phyloP scores from a whole-genome alignment of 306 rosid species.

The Lathyrus tuberosus region DNA sequence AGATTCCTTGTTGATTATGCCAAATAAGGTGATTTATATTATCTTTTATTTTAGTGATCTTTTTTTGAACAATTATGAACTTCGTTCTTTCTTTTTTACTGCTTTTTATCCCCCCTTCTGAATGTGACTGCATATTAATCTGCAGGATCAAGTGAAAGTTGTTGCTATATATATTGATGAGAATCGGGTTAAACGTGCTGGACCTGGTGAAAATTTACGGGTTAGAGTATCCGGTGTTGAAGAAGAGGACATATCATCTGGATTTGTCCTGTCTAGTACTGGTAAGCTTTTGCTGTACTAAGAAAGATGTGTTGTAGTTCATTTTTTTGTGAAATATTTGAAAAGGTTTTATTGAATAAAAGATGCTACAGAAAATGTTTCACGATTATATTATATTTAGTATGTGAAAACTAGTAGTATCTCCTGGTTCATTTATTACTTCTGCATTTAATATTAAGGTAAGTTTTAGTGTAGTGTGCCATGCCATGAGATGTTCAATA shows the following conservation, averaged over 20 bases:
- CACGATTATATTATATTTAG: neutral
- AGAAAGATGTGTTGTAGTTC: slow-evolving; percentile 15
- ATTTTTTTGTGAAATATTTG: neutral
- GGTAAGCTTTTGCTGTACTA: slow-evolving; percentile 51
- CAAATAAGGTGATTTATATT: slow-evolving; percentile 73
- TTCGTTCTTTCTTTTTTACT: neutral
- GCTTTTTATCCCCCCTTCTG: neutral
- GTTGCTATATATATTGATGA: slow-evolving; percentile 71
- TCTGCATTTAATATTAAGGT: slow-evolving; percentile 18
- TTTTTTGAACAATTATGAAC: neutral
- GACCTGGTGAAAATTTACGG: slow-evolving; percentile 97
- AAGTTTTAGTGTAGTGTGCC: neutral
- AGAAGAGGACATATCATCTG: slow-evolving; percentile 77
- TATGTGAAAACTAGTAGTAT: slow-evolving; percentile 4
- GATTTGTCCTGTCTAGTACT: slow-evolving; percentile 81
- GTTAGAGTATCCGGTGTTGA: slow-evolving; percentile 82
- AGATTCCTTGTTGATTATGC: slow-evolving; percentile 82
- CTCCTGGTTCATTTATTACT: slow-evolving; percentile 24
- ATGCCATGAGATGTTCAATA: neutral
- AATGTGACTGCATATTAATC: slow-evolving; percentile 36
- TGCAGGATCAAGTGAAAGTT: slow-evolving; percentile 85
- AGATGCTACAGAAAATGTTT: slow-evolving; percentile 3
- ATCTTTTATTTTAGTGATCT: neutral
- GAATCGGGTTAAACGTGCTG: slow-evolving; percentile 68
- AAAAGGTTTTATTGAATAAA: neutral